Evolutionary conservation across 345 rosid genomes (phyloP).

Genomic region (Salix brachista): DNA sequence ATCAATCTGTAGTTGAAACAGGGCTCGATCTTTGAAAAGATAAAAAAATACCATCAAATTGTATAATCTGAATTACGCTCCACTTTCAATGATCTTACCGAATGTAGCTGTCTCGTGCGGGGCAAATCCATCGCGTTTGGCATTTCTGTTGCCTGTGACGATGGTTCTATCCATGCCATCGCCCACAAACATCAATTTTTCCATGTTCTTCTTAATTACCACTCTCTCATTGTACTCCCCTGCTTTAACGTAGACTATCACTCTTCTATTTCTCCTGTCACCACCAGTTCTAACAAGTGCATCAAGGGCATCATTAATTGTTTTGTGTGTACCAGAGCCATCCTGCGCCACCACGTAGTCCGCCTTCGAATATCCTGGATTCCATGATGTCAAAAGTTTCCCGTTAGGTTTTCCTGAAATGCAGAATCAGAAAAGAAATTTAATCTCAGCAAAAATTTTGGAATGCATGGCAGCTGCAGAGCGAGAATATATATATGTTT

Average conservation of each 20-base stretch:
- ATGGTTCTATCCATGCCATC: constrained; percentile 75
- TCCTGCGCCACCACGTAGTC: constrained; percentile 44
- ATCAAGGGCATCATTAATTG: constrained; percentile 40
- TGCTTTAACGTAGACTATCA: constrained; percentile 54
- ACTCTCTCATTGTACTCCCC: constrained; percentile 67
- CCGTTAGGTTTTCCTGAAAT: constrained; percentile 1
- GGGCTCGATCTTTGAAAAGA: background rate
- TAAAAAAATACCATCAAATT: background rate
- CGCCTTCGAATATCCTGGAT: constrained; percentile 34
- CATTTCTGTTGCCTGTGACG: constrained; percentile 44
- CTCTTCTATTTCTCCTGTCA: constrained; percentile 32
- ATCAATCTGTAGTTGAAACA: background rate
- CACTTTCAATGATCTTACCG: constrained; percentile 27
- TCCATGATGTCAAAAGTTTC: constrained; percentile 49
- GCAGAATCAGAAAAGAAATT: no score
- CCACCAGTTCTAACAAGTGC: constrained; percentile 45
- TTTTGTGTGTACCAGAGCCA: constrained; percentile 42
- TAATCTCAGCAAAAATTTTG: no score
- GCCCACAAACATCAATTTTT: constrained; percentile 67
- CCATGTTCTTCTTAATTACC: constrained; percentile 39
- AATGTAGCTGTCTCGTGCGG: constrained; percentile 63
- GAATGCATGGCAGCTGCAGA: no score
- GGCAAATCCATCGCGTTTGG: constrained; percentile 41
- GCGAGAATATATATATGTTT: no score
- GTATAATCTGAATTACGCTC: background rate